A percentile compares a stretch with the other conserved stretches of the same genome.
Conservation (phyloP, 768 basidiomycete species). For the Grammothele lineata region DNA sequence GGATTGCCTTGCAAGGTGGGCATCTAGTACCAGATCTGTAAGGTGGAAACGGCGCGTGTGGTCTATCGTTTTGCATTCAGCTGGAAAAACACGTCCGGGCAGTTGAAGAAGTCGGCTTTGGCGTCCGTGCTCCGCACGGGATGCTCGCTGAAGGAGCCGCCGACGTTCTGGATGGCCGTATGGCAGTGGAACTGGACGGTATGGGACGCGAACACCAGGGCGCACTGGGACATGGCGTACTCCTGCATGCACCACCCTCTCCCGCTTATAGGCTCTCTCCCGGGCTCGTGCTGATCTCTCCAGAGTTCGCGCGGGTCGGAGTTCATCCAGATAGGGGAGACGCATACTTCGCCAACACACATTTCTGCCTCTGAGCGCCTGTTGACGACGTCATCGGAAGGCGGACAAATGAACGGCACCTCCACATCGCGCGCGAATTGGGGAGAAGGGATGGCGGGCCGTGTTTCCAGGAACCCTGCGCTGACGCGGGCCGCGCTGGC, state of each 20-base stretch:
- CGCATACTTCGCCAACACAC: too few relatives aligned
- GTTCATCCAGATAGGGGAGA: too few relatives aligned
- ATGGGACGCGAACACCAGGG: conserved; percentile 4
- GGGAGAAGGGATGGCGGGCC: background rate
- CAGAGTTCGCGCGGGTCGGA: background rate
- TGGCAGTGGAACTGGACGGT: conserved; percentile 11
- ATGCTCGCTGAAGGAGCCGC: background rate
- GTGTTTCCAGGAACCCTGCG: conserved; percentile 8
- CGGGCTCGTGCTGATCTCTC: background rate
- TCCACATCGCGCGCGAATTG: background rate
- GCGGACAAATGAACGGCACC: background rate
- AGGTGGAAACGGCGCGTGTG: background rate
- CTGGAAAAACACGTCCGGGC: background rate
- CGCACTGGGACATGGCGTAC: conserved; percentile 3
- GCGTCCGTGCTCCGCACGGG: too few relatives aligned
- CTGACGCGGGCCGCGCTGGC: background rate
- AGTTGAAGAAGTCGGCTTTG: too few relatives aligned
- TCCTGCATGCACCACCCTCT: conserved; percentile 11
- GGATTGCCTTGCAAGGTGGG: too few relatives aligned
- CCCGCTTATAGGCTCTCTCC: conserved; percentile 1
- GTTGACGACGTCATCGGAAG: background rate
- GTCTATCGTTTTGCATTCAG: background rate
- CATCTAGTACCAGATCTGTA: too few relatives aligned
- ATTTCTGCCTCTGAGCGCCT: too few relatives aligned
- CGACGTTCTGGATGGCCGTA: background rate